A percentile compares a stretch with the other conserved stretches of the same genome.
Evolutionary conservation across 2,329 filamentous ascomycete species (phyloP).

Genomic region (Trichoderma cornu-damae): DNA sequence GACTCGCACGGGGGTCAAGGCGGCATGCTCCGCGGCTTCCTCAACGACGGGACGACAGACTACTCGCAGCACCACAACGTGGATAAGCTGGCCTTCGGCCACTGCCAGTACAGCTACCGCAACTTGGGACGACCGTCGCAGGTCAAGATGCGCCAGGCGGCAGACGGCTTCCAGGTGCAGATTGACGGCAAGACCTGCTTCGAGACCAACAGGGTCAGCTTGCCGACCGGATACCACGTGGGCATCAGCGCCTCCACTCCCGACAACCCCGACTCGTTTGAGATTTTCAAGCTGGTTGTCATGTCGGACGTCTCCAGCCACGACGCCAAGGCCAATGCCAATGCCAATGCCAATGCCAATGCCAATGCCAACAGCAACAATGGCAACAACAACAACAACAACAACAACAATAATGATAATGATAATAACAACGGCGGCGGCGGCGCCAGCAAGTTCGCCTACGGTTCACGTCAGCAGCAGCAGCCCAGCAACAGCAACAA

Average conservation of each 20-base stretch:
- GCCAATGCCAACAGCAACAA: slow-evolving; percentile 38
- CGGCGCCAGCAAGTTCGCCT: slow-evolving; percentile 31
- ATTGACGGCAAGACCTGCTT: slow-evolving; percentile 81
- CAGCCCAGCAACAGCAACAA: slow-evolving; percentile 27
- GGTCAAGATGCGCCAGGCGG: slow-evolving; percentile 65
- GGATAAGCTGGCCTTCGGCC: slow-evolving; percentile 84
- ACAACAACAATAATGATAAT: slow-evolving; percentile 29
- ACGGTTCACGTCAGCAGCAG: background rate
- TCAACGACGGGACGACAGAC: slow-evolving; percentile 84
- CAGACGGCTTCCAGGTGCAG: slow-evolving; percentile 65
- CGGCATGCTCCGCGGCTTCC: slow-evolving; percentile 82
- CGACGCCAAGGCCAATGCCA: slow-evolving; percentile 11
- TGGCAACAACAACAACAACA: slow-evolving; percentile 41
- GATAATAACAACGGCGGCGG: slow-evolving; percentile 25
- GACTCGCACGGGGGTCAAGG: slow-evolving; percentile 74
- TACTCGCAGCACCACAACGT: slow-evolving; percentile 71
- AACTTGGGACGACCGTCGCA: slow-evolving; percentile 82
- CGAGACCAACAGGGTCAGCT: slow-evolving; percentile 68
- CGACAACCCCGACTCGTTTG: slow-evolving; percentile 90
- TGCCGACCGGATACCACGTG: slow-evolving; percentile 78
- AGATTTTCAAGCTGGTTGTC: slow-evolving; percentile 81
- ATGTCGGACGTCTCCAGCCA: slow-evolving; percentile 47
- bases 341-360: slow-evolving; percentile 24
- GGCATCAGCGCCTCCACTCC: slow-evolving; percentile 84
- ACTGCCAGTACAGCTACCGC: slow-evolving; percentile 85